Percentiles rank a stretch among this genome's conserved stretches.
Evolutionary conservation across 371 early-diverging fungal genomes (phyloP).

Genomic region (Polyrhizophydium stewartii): DNA sequence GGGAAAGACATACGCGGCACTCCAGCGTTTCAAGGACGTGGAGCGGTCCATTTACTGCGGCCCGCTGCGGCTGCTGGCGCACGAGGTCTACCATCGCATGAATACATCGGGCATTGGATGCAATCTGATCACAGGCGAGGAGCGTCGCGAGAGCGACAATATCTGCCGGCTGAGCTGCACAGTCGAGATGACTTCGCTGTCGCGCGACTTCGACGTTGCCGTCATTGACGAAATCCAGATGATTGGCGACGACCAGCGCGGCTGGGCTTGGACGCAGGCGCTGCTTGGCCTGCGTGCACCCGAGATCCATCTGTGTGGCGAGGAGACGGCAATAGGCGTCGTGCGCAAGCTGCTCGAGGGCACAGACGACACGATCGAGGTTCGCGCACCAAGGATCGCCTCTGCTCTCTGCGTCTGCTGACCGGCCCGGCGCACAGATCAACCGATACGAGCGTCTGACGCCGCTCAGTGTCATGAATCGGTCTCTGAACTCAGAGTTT

Average conservation of each 20-base stretch:
- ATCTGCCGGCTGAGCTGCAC: conserved; percentile 62
- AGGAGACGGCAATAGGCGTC: conserved; percentile 78
- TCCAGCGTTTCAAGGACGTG: conserved; percentile 58
- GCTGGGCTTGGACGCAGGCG: conserved; percentile 96
- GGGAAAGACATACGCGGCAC: conserved; percentile 91
- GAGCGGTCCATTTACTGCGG: conserved; percentile 82
- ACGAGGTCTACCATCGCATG: conserved; percentile 87
- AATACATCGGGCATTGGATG: conserved; percentile 70
- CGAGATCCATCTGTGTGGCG: conserved; percentile 93
- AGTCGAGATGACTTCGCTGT: conserved; percentile 83
- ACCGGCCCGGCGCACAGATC: conserved; percentile 9
- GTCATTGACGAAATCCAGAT: conserved; percentile 97
- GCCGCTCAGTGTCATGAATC: conserved; percentile 49
- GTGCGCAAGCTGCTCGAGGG: conserved; percentile 66
- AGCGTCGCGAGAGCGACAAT: conserved; percentile 58
- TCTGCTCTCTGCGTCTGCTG: not conserved
- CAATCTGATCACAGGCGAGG: conserved; percentile 90
- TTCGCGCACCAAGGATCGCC: too few species aligned
- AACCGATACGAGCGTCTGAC: conserved; percentile 77
- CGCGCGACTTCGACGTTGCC: conserved; percentile 68
- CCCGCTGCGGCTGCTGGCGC: conserved; percentile 88
- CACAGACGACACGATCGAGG: conserved; percentile 74
- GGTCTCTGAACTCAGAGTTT: conserved; percentile 54
- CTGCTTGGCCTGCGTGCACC: conserved; percentile 74
- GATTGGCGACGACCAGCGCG: conserved; percentile 80